These are phyloP conservation scores for Chlorella sp. DNA, from an alignment of 139 green algal genomes.

Conservation along the genomic window DNA sequence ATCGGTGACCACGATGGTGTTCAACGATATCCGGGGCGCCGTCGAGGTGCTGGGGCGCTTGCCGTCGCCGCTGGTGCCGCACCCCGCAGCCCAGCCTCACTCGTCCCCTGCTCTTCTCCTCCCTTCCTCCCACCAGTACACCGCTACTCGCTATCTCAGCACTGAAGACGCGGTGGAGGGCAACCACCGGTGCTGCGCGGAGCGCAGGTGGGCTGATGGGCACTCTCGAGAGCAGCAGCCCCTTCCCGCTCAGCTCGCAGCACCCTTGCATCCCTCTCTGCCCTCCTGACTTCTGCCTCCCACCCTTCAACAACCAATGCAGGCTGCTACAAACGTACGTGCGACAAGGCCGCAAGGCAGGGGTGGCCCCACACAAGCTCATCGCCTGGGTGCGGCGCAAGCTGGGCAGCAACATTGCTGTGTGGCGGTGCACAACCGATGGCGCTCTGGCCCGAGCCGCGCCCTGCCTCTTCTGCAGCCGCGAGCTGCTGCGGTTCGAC, in stretches of 20 bases:
- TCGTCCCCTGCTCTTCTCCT: no score
- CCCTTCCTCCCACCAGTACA: not conserved
- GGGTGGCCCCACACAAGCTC: constrained; percentile 53
- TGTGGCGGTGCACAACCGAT: constrained; percentile 65
- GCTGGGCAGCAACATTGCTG: constrained; percentile 55
- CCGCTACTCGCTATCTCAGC: not conserved
- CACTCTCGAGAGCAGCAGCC: not conserved
- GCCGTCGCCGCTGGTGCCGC: not conserved
- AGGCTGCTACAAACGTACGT: constrained; percentile 63
- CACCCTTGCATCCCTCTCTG: no score
- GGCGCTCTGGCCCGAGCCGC: constrained; percentile 64
- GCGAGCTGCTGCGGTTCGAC: constrained; percentile 62
- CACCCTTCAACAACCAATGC: not conserved
- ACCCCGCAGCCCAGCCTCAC: not conserved
- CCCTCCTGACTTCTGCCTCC: not conserved
- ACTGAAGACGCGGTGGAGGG: constrained; percentile 6
- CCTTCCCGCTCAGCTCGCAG: no score
- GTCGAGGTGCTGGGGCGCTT: no score
- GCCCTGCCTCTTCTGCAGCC: constrained; percentile 71
- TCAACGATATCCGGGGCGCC: no score
- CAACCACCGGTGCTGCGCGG: constrained; percentile 60
- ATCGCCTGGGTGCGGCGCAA: constrained; percentile 73
- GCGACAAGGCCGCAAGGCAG: constrained; percentile 51
- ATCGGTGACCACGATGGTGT: no score
- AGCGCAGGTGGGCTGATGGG: constrained; percentile 44